These are phyloP conservation scores for Fraxinus pennsylvanica DNA, from an alignment of 257 asterid genomes.

Conservation along the genomic window DNA sequence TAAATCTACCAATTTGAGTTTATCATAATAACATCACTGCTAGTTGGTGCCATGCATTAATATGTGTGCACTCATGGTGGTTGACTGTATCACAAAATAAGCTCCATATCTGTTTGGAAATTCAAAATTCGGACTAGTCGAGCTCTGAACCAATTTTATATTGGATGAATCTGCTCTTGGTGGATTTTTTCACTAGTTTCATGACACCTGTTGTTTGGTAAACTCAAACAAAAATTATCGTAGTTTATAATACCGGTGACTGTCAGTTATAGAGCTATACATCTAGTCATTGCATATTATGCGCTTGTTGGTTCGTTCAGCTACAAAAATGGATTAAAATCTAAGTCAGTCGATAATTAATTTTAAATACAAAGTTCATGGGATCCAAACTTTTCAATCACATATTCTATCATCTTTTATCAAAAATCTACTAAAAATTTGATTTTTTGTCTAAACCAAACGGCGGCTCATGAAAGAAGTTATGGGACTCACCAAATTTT, in stretches of 20 bases:
- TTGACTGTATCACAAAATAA: not conserved
- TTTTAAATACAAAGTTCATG: too few relatives aligned
- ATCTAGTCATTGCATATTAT: not conserved
- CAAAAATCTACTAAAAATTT: too few relatives aligned
- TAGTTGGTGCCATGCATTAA: not conserved
- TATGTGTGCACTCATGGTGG: not conserved
- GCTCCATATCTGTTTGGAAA: not conserved
- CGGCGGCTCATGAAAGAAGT: not conserved
- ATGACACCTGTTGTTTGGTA: not conserved
- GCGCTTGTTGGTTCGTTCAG: too few relatives aligned
- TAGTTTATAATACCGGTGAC: not conserved
- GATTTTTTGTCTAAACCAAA: too few relatives aligned
- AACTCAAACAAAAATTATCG: not conserved
- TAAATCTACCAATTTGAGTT: not conserved
- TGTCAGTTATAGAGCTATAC: too few relatives aligned
- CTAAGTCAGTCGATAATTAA: too few relatives aligned
- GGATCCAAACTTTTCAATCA: too few relatives aligned
- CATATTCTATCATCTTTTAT: too few relatives aligned
- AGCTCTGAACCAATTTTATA: not conserved
- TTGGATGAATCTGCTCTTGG: not conserved
- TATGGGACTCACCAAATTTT: slow-evolving; percentile 7
- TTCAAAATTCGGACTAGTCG: not conserved
- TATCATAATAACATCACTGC: not conserved
- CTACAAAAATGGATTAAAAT: too few relatives aligned
- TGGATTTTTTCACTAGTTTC: not conserved